phyloP scores from a whole-genome alignment of 2,329 filamentous ascomycete genomes.

The Byssothecium circinans region DNA sequence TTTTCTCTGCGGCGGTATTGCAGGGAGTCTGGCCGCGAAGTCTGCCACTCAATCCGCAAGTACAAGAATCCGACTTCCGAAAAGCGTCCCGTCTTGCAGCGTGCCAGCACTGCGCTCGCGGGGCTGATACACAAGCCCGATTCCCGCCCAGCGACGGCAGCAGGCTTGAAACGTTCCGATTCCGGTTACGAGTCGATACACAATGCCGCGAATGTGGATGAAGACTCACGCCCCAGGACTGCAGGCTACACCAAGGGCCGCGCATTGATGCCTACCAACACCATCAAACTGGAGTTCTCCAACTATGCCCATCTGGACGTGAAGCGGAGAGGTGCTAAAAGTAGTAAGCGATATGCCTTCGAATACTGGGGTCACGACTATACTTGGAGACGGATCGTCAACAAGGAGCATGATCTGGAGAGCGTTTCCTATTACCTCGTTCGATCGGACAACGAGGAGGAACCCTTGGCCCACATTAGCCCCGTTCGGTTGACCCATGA shows the following conservation, averaged over 20 bases:
- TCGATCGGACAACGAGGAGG: slow-evolving; percentile 63
- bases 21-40: slow-evolving; percentile 87
- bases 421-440: slow-evolving; percentile 79
- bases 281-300: slow-evolving; percentile 88
- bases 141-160: slow-evolving; percentile 46
- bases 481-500: slow-evolving; percentile 73
- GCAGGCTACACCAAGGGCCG: slow-evolving; percentile 44
- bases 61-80: slow-evolving; percentile 59
- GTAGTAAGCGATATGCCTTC: slow-evolving; percentile 80
- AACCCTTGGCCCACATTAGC: slow-evolving; percentile 77
- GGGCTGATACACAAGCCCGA: slow-evolving; percentile 60
- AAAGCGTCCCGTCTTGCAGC: slow-evolving; percentile 55
- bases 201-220: slow-evolving; percentile 22
- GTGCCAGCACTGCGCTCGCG: slow-evolving; percentile 62
- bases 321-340: slow-evolving; percentile 66
- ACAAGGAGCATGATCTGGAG: slow-evolving; percentile 64
- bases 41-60: slow-evolving; percentile 80
- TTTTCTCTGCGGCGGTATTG: slow-evolving; percentile 92
- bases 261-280: slow-evolving; percentile 65
- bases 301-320: slow-evolving; percentile 95
- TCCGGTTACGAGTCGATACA: slow-evolving; percentile 60
- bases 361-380: slow-evolving; percentile 91
- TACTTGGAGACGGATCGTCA: slow-evolving; percentile 74
- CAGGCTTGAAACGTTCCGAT: slow-evolving; percentile 57
- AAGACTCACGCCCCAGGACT: slow-evolving; percentile 35